Base-by-base conservation (phyloP, 306 rosid species). In the Prunus mume region DNA sequence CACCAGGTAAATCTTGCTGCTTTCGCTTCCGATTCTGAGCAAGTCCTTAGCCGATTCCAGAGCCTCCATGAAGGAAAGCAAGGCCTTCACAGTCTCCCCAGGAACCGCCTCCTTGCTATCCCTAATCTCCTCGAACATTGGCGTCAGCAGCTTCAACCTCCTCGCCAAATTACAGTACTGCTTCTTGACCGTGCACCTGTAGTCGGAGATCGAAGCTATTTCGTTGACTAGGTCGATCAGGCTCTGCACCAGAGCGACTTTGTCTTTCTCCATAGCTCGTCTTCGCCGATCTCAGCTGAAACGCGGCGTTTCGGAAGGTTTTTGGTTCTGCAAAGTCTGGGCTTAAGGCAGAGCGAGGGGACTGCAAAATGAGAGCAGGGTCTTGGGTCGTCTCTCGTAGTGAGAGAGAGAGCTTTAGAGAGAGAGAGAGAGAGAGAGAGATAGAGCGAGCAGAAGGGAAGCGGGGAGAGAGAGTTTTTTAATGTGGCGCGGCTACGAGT, bases 1-100 rank as follows among this genome's bases (percentile, higher is more conserved):
- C 77, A 95, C 99, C 98, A 92, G 81, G 83, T 88, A 92, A 84
- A 95, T 93, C 87, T 91, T 92, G 85, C 98, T 92, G 57, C 90
- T 93, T 47, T 95, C 91, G 71, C 88, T 82, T 0, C 93, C 99
- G 75, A 92, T 91, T 84, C 86, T 76, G 86, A 95, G 99, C 77
- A 89, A 70, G 38, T 89, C 90, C 78, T 45, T 88, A 0, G 98
- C 92, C 30, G 97, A 89, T 76, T 87, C 77, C 14, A 95, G 87
- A 68, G 96, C 87, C 50, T 81, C 82, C 69, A 76, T 89, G 73
- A 95, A 92, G 27, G 81, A 77, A n/a, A 82, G 34, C 69, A 95
- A 58, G 65, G 98, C 93, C 62, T 88, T 84, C 12, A 79, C 46
- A 60, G 90, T 85, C 12, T 86, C 78, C 32, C 73, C 71, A 10